Conservation (phyloP, 2,329 filamentous ascomycete species). For the Arachnomyces sp. region DNA sequence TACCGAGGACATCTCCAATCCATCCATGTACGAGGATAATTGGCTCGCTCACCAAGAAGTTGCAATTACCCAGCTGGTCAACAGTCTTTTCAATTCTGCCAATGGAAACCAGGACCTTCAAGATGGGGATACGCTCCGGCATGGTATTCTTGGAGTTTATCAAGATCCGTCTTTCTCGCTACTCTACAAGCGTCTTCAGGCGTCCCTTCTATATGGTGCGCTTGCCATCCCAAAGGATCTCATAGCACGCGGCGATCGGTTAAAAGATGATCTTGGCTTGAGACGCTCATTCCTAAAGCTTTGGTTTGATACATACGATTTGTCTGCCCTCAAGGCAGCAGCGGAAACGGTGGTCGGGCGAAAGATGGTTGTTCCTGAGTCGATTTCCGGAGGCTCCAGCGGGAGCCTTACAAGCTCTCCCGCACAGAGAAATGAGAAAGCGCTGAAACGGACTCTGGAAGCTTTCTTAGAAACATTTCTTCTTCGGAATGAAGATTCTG, state of each 20-base stretch:
- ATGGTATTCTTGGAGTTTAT: conserved; percentile 47
- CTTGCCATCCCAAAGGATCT: conserved; percentile 49
- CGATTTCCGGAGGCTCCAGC: neutral
- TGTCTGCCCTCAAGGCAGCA: conserved; percentile 43
- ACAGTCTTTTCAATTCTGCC: conserved; percentile 45
- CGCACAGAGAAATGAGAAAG: conserved; percentile 14
- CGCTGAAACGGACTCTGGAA: conserved; percentile 39
- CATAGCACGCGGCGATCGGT: conserved; percentile 36
- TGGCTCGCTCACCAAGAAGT: conserved; percentile 58
- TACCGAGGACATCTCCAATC: conserved; percentile 46
- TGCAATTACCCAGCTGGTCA: conserved; percentile 53
- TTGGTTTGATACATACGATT: conserved; percentile 53
- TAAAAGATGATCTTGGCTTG: conserved; percentile 52
- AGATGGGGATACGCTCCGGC: conserved; percentile 32
- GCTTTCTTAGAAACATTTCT: conserved; percentile 51
- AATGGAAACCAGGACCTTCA: conserved; percentile 12
- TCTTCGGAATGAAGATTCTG: conserved; percentile 50
- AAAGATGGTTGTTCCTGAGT: conserved; percentile 28
- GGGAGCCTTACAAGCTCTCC: neutral
- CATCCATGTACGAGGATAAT: conserved; percentile 55
- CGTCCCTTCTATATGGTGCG: conserved; percentile 51
- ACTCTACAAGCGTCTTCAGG: conserved; percentile 51
- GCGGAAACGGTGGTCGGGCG: conserved; percentile 55
- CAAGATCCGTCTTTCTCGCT: conserved; percentile 44
- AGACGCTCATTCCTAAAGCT: conserved; percentile 50